These are phyloP conservation scores for Penicillium lividum DNA, from an alignment of 495 filamentous ascomycete species.

Conservation along the genomic window DNA sequence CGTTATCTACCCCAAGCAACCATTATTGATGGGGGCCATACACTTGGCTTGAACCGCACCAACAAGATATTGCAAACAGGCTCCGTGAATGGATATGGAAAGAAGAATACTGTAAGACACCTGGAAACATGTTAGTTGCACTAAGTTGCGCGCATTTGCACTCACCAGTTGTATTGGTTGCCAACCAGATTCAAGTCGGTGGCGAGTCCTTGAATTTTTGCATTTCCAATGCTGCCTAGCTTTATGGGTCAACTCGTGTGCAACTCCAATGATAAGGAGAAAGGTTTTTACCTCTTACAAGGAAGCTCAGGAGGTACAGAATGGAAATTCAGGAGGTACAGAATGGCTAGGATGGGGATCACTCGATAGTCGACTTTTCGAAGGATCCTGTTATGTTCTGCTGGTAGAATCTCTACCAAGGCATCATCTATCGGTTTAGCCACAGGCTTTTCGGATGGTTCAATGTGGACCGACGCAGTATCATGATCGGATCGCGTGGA, in stretches of 20 bases:
- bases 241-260: background rate
- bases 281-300: slow-evolving; percentile 7
- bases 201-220: slow-evolving; percentile 14
- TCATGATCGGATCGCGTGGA: background rate
- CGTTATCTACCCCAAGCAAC: slow-evolving; percentile 47
- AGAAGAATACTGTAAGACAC: slow-evolving; percentile 60
- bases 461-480: background rate
- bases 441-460: background rate
- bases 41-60: slow-evolving; percentile 62
- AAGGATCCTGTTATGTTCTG: slow-evolving; percentile 8
- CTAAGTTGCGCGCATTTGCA: background rate
- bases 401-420: background rate
- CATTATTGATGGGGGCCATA: slow-evolving; percentile 52
- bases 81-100: slow-evolving; percentile 64
- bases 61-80: slow-evolving; percentile 65
- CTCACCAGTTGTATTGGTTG: slow-evolving; percentile 16
- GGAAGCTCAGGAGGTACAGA: slow-evolving; percentile 14
- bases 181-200: slow-evolving; percentile 8
- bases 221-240: slow-evolving; percentile 16
- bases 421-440: background rate
- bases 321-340: slow-evolving; percentile 12
- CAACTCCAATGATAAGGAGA: background rate
- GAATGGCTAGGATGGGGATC: slow-evolving; percentile 11
- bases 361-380: slow-evolving; percentile 17
- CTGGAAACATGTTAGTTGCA: background rate